phyloP scores from a whole-genome alignment of 2,329 filamentous ascomycete genomes.

The Geoglossum cookeanum region DNA sequence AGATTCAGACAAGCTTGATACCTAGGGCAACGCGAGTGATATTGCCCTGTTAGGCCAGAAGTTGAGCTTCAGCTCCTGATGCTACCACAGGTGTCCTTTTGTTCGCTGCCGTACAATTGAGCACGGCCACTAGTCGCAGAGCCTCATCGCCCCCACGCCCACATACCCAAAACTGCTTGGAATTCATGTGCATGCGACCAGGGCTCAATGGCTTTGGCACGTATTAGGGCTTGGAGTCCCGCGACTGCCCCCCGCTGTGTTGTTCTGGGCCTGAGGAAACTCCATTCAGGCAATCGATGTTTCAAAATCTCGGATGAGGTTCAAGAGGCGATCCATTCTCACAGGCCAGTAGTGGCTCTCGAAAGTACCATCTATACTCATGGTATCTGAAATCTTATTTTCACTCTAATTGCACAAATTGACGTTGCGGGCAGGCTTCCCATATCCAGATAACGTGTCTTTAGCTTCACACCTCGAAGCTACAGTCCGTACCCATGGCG shows the following conservation, averaged over 20 bases:
- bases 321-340: constrained; percentile 49
- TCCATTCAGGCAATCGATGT: constrained; percentile 26
- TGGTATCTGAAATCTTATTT: constrained; percentile 27
- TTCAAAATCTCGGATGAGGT: constrained; percentile 70
- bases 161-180: neutral
- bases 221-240: neutral
- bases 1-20: neutral
- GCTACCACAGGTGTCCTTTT: neutral
- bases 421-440: constrained; percentile 32
- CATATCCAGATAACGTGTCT: constrained; percentile 52
- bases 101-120: neutral
- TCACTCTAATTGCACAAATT: constrained; percentile 1
- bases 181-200: neutral
- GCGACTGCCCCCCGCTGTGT: neutral
- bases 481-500: constrained; percentile 63
- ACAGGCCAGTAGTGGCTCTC: constrained; percentile 72
- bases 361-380: constrained; percentile 98
- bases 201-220: neutral
- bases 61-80: neutral
- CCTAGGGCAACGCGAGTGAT: neutral
- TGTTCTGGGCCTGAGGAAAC: neutral
- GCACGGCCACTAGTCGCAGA: neutral
- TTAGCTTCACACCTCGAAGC: constrained; percentile 66
- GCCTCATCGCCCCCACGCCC: neutral
- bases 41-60: neutral